phyloP scores from a whole-genome alignment of 805 yeast genomes.

The Zygotorulaspora florentina region DNA sequence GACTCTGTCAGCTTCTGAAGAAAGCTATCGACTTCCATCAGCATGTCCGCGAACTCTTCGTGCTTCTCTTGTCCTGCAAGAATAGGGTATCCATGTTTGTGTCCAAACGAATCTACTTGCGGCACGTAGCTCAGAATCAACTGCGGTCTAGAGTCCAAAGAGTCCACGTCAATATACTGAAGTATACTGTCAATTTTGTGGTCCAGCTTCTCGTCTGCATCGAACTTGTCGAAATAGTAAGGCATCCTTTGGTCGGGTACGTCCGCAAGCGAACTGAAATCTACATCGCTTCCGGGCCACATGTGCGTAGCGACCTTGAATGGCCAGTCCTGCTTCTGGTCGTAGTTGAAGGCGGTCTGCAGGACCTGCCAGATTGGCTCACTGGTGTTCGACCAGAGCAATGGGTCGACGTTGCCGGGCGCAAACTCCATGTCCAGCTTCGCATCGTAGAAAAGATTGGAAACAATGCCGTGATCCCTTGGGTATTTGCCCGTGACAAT shows the following conservation, averaged over 20 bases:
- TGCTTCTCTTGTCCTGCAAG: slow-evolving; percentile 40
- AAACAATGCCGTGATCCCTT: slow-evolving; percentile 79
- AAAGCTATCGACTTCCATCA: slow-evolving; percentile 62
- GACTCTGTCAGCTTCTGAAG: slow-evolving; percentile 48
- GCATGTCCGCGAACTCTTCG: slow-evolving; percentile 6
- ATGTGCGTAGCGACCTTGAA: slow-evolving; percentile 55
- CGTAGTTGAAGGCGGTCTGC: slow-evolving; percentile 47
- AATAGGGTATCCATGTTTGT: slow-evolving; percentile 65
- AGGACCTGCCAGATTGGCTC: slow-evolving; percentile 88
- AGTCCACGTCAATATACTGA: slow-evolving; percentile 58
- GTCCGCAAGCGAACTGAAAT: slow-evolving; percentile 16
- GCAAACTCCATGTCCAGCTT: slow-evolving; percentile 48
- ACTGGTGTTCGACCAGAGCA: slow-evolving; percentile 73
- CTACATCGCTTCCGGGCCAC: slow-evolving; percentile 94
- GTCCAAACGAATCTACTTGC: slow-evolving; percentile 75
- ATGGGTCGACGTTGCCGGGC: slow-evolving; percentile 46
- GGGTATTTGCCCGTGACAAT: slow-evolving; percentile 84
- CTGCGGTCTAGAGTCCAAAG: slow-evolving; percentile 60
- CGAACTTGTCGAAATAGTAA: slow-evolving; percentile 54
- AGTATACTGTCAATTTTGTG: slow-evolving; percentile 55
- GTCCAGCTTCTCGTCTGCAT: slow-evolving; percentile 52
- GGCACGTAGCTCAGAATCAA: slow-evolving; percentile 76
- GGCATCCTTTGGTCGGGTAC: slow-evolving; percentile 46
- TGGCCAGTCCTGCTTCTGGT: slow-evolving; percentile 3
- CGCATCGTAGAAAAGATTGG: slow-evolving; percentile 45